Conservation (phyloP, 73 alveolate species). For the Tetrahymena thermophila region DNA sequence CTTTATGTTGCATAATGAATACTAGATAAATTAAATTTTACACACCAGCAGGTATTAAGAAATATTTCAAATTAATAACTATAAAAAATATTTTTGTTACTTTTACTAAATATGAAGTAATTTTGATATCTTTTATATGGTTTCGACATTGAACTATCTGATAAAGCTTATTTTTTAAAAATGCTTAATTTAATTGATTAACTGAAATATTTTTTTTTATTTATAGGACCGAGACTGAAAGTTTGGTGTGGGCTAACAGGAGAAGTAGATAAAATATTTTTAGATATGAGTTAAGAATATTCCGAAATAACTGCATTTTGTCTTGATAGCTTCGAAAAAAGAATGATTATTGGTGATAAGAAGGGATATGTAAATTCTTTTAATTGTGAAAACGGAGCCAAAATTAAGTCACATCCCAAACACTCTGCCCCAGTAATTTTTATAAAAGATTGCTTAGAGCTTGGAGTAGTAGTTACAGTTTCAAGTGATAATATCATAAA, state of each 20-base stretch:
- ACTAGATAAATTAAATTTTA: conserved; percentile 47
- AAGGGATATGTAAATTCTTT: conserved; percentile 55
- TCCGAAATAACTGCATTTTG: conserved; percentile 67
- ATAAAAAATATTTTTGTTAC: too few relatives aligned
- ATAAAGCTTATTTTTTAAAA: too few relatives aligned
- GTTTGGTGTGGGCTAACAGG: conserved; percentile 74
- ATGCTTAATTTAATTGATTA: too few relatives aligned
- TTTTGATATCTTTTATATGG: too few relatives aligned
- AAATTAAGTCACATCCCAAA: conserved; percentile 52
- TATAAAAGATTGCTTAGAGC: conserved; percentile 17
- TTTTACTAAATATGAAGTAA: too few relatives aligned
- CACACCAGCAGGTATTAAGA: conserved; percentile 53
- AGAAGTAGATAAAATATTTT: conserved; percentile 52
- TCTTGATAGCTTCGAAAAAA: conserved; percentile 54
- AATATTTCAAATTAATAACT: too few relatives aligned
- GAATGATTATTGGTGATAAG: conserved; percentile 69
- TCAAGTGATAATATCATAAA: conserved; percentile 24
- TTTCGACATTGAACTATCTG: too few relatives aligned
- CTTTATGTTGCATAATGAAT: conserved; percentile 56
- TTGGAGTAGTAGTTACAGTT: conserved; percentile 24
- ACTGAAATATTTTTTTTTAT: too few relatives aligned
- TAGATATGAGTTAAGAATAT: conserved; percentile 31
- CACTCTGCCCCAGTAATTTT: conserved; percentile 34
- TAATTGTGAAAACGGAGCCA: conserved; percentile 60
- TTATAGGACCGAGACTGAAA: conserved; percentile 42